A percentile compares a stretch with the other conserved stretches of the same genome.
Conservation (phyloP, 2,329 filamentous ascomycete species). For the Thielaviopsis ethacetica region DNA sequence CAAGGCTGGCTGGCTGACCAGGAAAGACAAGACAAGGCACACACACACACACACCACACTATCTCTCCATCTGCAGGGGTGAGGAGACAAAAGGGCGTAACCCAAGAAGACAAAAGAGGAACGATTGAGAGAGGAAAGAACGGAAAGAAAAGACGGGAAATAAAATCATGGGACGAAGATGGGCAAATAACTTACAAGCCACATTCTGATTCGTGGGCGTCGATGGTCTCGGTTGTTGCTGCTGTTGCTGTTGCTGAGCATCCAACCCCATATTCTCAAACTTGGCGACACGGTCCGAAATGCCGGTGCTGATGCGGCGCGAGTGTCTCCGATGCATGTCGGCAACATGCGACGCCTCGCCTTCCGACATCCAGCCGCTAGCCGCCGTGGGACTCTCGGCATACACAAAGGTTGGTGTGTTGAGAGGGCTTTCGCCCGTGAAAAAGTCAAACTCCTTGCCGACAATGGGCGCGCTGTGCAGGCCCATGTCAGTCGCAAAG, state of each 20-base stretch:
- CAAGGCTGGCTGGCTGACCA: neutral
- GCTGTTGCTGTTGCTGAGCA: neutral
- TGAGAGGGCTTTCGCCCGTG: conserved; percentile 26
- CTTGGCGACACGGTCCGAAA: conserved; percentile 42
- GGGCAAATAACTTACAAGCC: conserved; percentile 30
- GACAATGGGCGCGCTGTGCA: conserved; percentile 15
- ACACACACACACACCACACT: neutral
- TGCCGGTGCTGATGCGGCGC: conserved; percentile 42
- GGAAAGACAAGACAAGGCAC: neutral
- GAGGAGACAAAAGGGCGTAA: neutral
- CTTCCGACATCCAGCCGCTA: conserved; percentile 34
- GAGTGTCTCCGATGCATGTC: conserved; percentile 12
- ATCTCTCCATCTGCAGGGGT: conserved; percentile 1
- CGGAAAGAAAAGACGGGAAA: neutral
- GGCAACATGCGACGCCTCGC: conserved; percentile 27
- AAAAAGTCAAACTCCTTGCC: conserved; percentile 36
- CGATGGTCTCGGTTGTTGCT: neutral
- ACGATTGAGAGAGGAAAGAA: neutral
- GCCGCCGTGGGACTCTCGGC: conserved; percentile 27
- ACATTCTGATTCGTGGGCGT: conserved; percentile 28
- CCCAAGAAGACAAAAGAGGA: neutral
- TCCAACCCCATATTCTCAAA: conserved; percentile 33
- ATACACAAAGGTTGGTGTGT: conserved; percentile 32
- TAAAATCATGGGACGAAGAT: neutral
- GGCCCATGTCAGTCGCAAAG: conserved; percentile 18